These are phyloP conservation scores for Barbarea vulgaris DNA, from an alignment of 345 rosid species.

Conservation along the genomic window DNA sequence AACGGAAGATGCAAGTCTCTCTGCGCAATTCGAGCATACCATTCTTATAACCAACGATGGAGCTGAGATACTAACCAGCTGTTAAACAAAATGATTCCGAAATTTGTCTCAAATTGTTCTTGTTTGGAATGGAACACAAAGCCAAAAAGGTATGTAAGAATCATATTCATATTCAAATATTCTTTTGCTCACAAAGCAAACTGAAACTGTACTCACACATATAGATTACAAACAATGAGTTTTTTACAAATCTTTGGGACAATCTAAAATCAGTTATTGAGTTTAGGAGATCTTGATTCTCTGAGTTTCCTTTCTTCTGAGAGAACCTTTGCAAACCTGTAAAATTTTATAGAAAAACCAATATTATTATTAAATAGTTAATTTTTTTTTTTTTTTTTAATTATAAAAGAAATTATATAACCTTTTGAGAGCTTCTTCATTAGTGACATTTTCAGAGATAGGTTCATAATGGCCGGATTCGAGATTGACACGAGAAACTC, in stretches of 20 bases:
- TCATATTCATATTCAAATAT: constrained; percentile 18
- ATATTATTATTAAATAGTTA: background rate
- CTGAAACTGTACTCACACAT: constrained; percentile 9
- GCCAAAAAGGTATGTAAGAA: constrained; percentile 20
- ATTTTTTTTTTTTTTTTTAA: too few species aligned
- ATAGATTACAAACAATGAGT: constrained; percentile 20
- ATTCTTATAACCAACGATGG: constrained; percentile 79
- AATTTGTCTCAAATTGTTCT: constrained; percentile 13
- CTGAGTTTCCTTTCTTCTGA: constrained; percentile 62
- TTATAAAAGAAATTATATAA: background rate
- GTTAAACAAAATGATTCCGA: constrained; percentile 40
- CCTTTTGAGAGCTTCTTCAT: constrained; percentile 61
- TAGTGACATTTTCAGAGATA: constrained; percentile 42
- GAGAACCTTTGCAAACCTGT: constrained; percentile 63
- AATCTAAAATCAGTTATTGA: background rate
- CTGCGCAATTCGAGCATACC: constrained; percentile 95
- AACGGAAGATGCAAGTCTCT: constrained; percentile 83
- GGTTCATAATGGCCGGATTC: constrained; percentile 56
- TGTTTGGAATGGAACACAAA: constrained; percentile 12
- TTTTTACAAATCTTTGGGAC: background rate
- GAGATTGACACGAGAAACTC: constrained; percentile 59
- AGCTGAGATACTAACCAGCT: constrained; percentile 80
- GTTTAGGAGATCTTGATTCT: constrained; percentile 44
- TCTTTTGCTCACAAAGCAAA: constrained; percentile 16
- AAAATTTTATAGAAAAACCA: background rate